Base-by-base conservation (phyloP, 2,329 filamentous ascomycete species). In the Aspergillus neotritici region DNA sequence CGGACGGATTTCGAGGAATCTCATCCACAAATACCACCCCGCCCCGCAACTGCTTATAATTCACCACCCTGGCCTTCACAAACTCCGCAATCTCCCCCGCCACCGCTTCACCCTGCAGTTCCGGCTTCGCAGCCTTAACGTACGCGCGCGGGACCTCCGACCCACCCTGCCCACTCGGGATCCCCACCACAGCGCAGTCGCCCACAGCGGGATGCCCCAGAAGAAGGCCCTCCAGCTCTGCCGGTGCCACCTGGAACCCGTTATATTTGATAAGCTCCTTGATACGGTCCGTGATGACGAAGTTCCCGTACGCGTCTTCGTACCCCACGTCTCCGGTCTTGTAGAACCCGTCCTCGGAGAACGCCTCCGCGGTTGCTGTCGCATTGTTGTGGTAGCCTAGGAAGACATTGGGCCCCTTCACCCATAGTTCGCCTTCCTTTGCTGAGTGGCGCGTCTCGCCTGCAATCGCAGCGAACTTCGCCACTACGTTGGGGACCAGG, bases 241-340 rank as follows among this genome's bases (percentile, higher is more conserved):
- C 79, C 0, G 79, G 79, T 0, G 79, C 69, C 2, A 83, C 78
- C 57, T 82, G 79, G 60, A 80, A 81, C 3, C 79, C 80, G 60
- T 84, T 80, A 58, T 74, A 80, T 63, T 82, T 76, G 58, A 66
- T 65, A 16, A 65, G 51, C 44, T 61, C 67, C 67, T 84, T 86
- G 11, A 84, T 69, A 6, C 87, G 80, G 59, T 93, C 87, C 1
- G 87, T 89, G 58, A 91, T 87, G 68, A 80, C 90, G 52, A 89
- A 83, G 57, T 90, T 84, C 14, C 84, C 84, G 32, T 83, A 73
- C 29, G 74, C 70, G 57, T 89, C 84, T 52, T 82, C 75, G 45
- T 84, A 78, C 11, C 84, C 83, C 14, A 91, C 77, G 56, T 91
- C 86, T 3, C 86, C 87, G 0, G 86, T 90, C 67, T 81, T 87